phyloP scores from a whole-genome alignment of 2,329 filamentous ascomycete genomes.

The Samsoniella hepiali region DNA sequence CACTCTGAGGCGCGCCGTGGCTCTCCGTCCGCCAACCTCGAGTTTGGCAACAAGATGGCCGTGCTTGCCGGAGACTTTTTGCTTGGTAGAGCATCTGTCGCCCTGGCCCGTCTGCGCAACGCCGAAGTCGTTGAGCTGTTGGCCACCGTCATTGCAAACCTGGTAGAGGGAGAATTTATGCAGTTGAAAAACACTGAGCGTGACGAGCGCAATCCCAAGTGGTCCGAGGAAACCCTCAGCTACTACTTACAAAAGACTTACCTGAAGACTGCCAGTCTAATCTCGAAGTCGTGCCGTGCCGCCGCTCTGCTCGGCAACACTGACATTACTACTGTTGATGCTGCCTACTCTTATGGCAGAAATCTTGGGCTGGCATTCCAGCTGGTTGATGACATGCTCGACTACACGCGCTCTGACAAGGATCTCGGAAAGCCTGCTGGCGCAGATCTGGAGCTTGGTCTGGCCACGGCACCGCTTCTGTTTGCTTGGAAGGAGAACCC shows the following conservation, averaged over 20 bases:
- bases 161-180: conserved; percentile 99
- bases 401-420: conserved; percentile 82
- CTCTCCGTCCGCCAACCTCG: conserved; percentile 82
- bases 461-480: conserved; percentile 88
- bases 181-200: conserved; percentile 93
- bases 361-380: conserved; percentile 95
- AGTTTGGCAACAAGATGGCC: conserved; percentile 99
- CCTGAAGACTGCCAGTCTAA: conserved; percentile 91
- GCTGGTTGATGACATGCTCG: conserved; percentile 95
- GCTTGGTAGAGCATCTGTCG: conserved; percentile 87
- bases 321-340: conserved; percentile 76
- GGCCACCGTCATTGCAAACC: conserved; percentile 93
- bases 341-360: conserved; percentile 87
- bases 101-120: conserved; percentile 83
- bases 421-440: conserved; percentile 94
- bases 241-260: conserved; percentile 99
- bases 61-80: conserved; percentile 97
- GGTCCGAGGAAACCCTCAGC: conserved; percentile 81
- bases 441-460: conserved; percentile 86
- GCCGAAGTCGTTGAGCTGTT: conserved; percentile 93
- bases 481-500: conserved; percentile 93
- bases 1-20: conserved; percentile 82
- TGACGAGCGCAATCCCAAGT: conserved; percentile 79
- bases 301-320: conserved; percentile 80
- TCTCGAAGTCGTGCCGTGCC: conserved; percentile 92